Base-by-base conservation (phyloP, 345 rosid species). In the Microcos paniculata region DNA sequence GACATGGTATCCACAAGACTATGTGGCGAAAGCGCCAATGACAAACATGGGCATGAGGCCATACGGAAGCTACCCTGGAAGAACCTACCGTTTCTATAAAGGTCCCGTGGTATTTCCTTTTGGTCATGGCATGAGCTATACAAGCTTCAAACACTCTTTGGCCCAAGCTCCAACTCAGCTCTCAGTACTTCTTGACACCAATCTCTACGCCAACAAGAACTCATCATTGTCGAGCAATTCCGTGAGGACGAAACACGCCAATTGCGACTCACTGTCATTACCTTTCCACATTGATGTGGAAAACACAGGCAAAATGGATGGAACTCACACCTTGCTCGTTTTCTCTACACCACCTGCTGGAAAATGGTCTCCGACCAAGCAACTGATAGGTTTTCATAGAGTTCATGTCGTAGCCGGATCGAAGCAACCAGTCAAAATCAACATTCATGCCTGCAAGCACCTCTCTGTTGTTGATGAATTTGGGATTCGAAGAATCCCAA, bases 1-100 rank as follows among this genome's bases (percentile, higher is more conserved):
- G 90, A 96, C 99, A 40, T 93, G 97, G 97, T 96, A 96, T 74
- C 99, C 98, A 8, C 90, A 92, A 76, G 87, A 84, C 3, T 96
- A 90, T 71, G 79, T 91, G 9, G 73, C 90, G 48, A 90, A 86
- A 66, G 86, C 90, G 7, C 98, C 99, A 24, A 96, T 96, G 99
- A 90, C 97, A 23, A 78, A 82, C 82, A 95, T 95, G 99, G 87
- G 83, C 67, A 88, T 93, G 97, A 81, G 99, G 59, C 84, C 85
- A 53, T 77, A 74, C 8, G 72, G 85, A 57, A 89, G 86, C 33
- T 93, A 96, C 80, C 99, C 99, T 0, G 99, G 99, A 62, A 87
- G 98, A 53, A 93, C 98, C 15, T 96, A 90, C 74, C 82, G 99
- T 63, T 96, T 96, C 87, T 96, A 93, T 82, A 96, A 87, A 75